phyloP scores from a whole-genome alignment of 495 filamentous ascomycete species.

The Schizothecium vesticola region DNA sequence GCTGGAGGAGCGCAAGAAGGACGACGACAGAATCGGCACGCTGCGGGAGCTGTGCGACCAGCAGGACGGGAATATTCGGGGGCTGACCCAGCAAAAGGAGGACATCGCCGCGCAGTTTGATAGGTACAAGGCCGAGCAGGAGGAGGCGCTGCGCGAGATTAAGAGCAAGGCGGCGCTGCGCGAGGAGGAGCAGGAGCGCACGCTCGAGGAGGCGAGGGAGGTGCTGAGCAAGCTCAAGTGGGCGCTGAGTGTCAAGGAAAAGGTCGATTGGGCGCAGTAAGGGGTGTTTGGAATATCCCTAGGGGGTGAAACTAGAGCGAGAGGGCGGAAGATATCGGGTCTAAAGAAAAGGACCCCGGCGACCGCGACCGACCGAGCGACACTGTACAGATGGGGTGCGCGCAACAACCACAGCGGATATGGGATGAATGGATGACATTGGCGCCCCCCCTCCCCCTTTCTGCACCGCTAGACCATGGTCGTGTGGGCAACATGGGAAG shows the following conservation, averaged over 20 bases:
- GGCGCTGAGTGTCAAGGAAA: slow-evolving; percentile 59
- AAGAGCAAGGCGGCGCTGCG: slow-evolving; percentile 50
- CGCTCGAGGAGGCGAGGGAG: slow-evolving; percentile 54
- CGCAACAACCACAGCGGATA: neutral
- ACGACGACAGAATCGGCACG: slow-evolving; percentile 52
- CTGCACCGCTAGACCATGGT: neutral
- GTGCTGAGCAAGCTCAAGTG: slow-evolving; percentile 63
- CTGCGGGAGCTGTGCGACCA: slow-evolving; percentile 63
- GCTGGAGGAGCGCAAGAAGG: slow-evolving; percentile 46
- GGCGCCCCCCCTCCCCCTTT: neutral
- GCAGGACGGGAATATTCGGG: slow-evolving; percentile 60
- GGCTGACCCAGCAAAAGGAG: slow-evolving; percentile 54
- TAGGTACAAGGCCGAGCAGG: slow-evolving; percentile 58
- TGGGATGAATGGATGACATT: neutral
- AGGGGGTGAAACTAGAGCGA: too few species aligned
- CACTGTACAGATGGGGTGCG: neutral
- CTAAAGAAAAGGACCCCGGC: neutral
- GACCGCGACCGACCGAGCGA: neutral
- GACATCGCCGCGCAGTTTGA: slow-evolving; percentile 52
- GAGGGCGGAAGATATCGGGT: neutral
- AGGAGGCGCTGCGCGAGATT: slow-evolving; percentile 52
- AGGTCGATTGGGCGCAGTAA: slow-evolving; percentile 47
- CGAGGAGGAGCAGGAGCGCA: slow-evolving; percentile 50
- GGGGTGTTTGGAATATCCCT: neutral
- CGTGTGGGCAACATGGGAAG: neutral